These are phyloP conservation scores for Alternaria infectoria DNA, from an alignment of 2,329 filamentous ascomycete genomes.

Conservation along the genomic window DNA sequence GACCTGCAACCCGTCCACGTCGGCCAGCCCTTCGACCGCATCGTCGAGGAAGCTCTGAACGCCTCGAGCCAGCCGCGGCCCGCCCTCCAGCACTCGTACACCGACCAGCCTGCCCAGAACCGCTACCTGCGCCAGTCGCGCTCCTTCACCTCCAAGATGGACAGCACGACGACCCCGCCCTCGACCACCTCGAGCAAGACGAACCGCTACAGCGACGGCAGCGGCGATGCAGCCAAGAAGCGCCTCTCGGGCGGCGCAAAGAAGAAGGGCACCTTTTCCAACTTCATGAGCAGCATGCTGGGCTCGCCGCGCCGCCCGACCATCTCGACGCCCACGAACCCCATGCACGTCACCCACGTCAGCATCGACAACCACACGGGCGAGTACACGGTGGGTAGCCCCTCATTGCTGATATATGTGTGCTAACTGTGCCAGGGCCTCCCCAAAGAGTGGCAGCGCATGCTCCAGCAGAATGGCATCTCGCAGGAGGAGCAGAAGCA, in stretches of 20 bases:
- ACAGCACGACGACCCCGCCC: constrained; percentile 44
- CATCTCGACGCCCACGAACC: constrained; percentile 97
- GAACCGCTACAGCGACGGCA: constrained; percentile 50
- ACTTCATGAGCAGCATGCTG: constrained; percentile 50
- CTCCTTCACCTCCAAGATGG: constrained; percentile 55
- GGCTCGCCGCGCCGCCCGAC: constrained; percentile 83
- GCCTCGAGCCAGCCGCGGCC: constrained; percentile 30
- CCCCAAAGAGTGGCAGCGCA: constrained; percentile 96
- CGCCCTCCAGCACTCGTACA: constrained; percentile 37
- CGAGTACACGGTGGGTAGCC: constrained; percentile 81
- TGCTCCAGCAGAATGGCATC: constrained; percentile 94
- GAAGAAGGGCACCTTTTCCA: constrained; percentile 51
- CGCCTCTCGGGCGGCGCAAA: constrained; percentile 45
- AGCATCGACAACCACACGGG: constrained; percentile 96
- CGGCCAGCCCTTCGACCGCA: constrained; percentile 49
- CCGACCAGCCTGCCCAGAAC: constrained; percentile 22
- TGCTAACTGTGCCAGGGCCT: constrained; percentile 69
- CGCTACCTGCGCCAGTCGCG: constrained; percentile 49
- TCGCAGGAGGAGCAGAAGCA: constrained; percentile 94
- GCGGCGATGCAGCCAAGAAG: constrained; percentile 35
- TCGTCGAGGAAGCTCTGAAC: constrained; percentile 39
- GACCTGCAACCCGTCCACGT: constrained; percentile 19
- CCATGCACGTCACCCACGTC: constrained; percentile 96
- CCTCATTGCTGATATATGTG: constrained; percentile 5
- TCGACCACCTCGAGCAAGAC: constrained; percentile 41